Conservation (phyloP, 73 alveolate species). For the Paramecium pentaurelia region DNA sequence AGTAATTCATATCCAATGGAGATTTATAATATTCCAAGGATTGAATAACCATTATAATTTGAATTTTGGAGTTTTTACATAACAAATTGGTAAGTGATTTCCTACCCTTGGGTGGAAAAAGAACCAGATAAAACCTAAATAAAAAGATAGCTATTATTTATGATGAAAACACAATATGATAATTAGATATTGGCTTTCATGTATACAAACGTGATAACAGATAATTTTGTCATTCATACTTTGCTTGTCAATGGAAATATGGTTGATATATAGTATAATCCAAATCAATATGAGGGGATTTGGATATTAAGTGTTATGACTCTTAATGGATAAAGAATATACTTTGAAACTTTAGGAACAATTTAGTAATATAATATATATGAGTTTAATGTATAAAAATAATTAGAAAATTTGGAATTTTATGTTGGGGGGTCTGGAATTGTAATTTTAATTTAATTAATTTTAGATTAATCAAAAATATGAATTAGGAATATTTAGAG, state of each 20-base stretch:
- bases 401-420: no score
- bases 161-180: not conserved
- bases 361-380: no score
- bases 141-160: not conserved
- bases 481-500: not conserved
- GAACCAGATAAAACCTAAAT: not conserved
- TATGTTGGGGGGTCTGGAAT: no score
- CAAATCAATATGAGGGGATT: not conserved
- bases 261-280: not conserved
- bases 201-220: not conserved
- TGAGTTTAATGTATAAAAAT: no score
- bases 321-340: no score
- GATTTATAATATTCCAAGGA: no score
- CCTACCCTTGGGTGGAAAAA: not conserved
- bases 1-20: not conserved
- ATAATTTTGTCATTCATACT: not conserved
- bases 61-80: not conserved
- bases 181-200: not conserved
- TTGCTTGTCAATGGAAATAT: not conserved
- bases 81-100: not conserved
- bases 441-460: no score
- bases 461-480: no score
- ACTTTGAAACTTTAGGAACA: not conserved
- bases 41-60: not conserved
- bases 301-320: not conserved